Evolutionary conservation across 805 yeast genomes (phyloP), one percentile per base, ranked within the genome.

Genomic region (Kodamaea hsintzibuensis): DNA sequence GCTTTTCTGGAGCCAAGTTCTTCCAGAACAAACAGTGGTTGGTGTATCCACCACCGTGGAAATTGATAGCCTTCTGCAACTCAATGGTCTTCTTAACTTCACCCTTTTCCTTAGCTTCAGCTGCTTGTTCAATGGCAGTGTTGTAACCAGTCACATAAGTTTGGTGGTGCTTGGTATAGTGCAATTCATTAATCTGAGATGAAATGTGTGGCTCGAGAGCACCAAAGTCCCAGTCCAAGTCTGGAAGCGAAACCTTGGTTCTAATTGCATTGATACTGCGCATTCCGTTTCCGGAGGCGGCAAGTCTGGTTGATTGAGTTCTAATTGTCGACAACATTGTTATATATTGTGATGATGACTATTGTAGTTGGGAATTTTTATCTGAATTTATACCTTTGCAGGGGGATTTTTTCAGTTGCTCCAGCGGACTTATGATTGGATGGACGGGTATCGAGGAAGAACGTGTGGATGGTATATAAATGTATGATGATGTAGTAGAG

Each of bases 41-140:
- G 67, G 86, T 77, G 78, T 78, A 89, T 30, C 97, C 97, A 70
- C 97, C 97, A 62, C 95, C 95, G 72, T 91, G 92, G 84, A 91
- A 91, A 69, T 89, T 91, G 77, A 91, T 83, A 62, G 81, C 76
- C 63, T 88, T 88, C 70, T 87, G 88, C 60, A 89, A 77, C 60
- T 78, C 82, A 64, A 86, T 79, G 49, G 86, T 72, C 66, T 82
- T 82, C 65, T 81, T 75, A 57, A 79, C 78, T 57, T 86, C 88
- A 57, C 85, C 82, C 52, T 77, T 76, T 40, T 74, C 71, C 56
- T 81, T 66, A 47, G 96, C 91, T 62, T 82, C 88, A 10, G 81
- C 81, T 50, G 84, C 78, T 73, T 89, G 86, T 71, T 88, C 96
- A 60, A 82, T 70, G 19, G 95, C 91, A 22, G 84, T 72, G 76